These are phyloP conservation scores for Globisporangium radiosum DNA, from an alignment of 352 stramenopile genomes.

Conservation along the genomic window DNA sequence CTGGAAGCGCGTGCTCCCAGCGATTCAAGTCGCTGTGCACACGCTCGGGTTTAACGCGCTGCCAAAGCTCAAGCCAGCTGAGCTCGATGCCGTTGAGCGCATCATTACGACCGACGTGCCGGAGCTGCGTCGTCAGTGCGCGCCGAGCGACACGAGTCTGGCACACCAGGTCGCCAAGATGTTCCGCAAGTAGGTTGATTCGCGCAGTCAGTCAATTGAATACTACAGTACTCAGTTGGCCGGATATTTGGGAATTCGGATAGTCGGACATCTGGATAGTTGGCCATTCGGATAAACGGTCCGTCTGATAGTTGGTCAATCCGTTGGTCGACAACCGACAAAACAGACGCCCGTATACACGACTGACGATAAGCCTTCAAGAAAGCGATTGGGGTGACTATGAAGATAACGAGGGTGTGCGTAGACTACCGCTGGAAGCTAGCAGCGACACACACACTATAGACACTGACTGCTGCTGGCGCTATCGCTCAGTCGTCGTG, in stretches of 20 bases:
- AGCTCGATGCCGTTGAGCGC: constrained; percentile 84
- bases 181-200: constrained; percentile 43
- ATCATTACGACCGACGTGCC: constrained; percentile 89
- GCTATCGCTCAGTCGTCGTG: constrained; percentile 23
- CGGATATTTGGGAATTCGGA: too few relatives aligned
- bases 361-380: too few relatives aligned
- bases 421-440: background rate
- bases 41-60: constrained; percentile 82
- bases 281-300: too few relatives aligned
- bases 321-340: too few relatives aligned
- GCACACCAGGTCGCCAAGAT: constrained; percentile 85
- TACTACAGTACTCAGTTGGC: too few relatives aligned
- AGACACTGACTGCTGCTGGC: too few relatives aligned
- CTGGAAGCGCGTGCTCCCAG: constrained; percentile 89
- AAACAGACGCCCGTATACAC: too few relatives aligned
- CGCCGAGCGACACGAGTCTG: constrained; percentile 70
- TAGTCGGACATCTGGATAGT: too few relatives aligned
- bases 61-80: constrained; percentile 75
- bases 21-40: constrained; percentile 78
- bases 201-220: too few relatives aligned
- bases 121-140: constrained; percentile 78
- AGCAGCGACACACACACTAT: too few relatives aligned
- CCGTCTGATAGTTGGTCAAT: too few relatives aligned
- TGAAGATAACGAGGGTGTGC: background rate
- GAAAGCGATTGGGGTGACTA: background rate